These are phyloP conservation scores for Kodamaea lidongshanica DNA, from an alignment of 805 yeast species.

Conservation along the genomic window DNA sequence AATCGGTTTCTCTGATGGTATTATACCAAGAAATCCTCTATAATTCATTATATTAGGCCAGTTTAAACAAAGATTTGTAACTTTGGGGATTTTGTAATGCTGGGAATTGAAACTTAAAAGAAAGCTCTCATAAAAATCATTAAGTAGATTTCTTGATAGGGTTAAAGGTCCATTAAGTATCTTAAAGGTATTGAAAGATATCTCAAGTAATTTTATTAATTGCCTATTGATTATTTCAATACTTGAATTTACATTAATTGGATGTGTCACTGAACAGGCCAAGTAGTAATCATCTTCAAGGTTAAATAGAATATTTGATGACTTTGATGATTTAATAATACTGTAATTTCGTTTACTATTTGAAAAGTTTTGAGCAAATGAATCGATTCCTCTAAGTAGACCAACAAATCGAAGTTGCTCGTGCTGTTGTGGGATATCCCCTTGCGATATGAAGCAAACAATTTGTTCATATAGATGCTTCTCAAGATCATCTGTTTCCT, in stretches of 20 bases:
- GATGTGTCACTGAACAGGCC: slow-evolving; percentile 21
- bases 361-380: slow-evolving; percentile 24
- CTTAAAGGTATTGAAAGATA: slow-evolving; percentile 21
- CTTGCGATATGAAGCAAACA: slow-evolving; percentile 21
- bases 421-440: slow-evolving; percentile 5
- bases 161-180: slow-evolving; percentile 23
- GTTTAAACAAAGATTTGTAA: slow-evolving; percentile 12
- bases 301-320: slow-evolving; percentile 20
- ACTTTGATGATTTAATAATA: slow-evolving; percentile 21
- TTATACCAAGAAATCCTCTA: slow-evolving; percentile 31
- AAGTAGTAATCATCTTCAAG: slow-evolving; percentile 23
- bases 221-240: slow-evolving; percentile 21
- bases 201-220: slow-evolving; percentile 16
- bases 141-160: slow-evolving; percentile 13
- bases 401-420: slow-evolving; percentile 31
- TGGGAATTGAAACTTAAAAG: slow-evolving; percentile 19
- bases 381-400: slow-evolving; percentile 30
- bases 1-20: slow-evolving; percentile 13
- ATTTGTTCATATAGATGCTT: slow-evolving; percentile 29
- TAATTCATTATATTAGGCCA: slow-evolving; percentile 35
- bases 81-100: slow-evolving; percentile 14
- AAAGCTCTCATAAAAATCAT: slow-evolving; percentile 27
- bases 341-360: slow-evolving; percentile 8
- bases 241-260: slow-evolving; percentile 9
- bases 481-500: slow-evolving; percentile 22